Evolutionary conservation across 805 yeast genomes (phyloP).

Genomic region (Candida caryicola): DNA sequence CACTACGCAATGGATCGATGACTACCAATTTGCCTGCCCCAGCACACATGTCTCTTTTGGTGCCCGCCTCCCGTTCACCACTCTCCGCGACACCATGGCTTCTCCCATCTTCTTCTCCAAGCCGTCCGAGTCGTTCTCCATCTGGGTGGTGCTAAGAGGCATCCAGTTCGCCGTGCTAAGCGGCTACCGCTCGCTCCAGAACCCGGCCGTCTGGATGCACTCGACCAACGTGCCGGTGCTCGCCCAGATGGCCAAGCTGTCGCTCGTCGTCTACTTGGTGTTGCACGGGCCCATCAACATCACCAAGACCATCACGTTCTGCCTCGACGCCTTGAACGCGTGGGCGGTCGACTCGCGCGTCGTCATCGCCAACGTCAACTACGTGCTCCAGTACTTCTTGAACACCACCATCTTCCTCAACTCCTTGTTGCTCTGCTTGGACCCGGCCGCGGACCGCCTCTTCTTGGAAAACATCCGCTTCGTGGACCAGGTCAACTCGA

Average conservation of each 20-base stretch:
- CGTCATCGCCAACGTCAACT: constrained; percentile 8
- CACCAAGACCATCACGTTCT: constrained; percentile 2
- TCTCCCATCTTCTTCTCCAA: constrained; percentile 58
- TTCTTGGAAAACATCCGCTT: constrained; percentile 18
- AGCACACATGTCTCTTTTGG: background rate
- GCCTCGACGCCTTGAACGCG: constrained; percentile 1
- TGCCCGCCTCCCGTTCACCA: background rate
- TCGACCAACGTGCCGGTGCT: constrained; percentile 1
- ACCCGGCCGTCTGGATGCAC: constrained; percentile 24
- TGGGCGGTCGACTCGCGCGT: background rate
- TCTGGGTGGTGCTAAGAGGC: constrained; percentile 49
- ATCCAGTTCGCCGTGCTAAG: constrained; percentile 52
- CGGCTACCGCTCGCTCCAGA: constrained; percentile 43
- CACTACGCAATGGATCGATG: no score
- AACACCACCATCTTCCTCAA: constrained; percentile 18
- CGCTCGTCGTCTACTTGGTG: constrained; percentile 6
- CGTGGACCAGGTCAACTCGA: constrained; percentile 13
- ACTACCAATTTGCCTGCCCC: background rate
- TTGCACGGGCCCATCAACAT: constrained; percentile 8
- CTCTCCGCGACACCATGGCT: constrained; percentile 38
- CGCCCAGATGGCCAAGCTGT: constrained; percentile 3
- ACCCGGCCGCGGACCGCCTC: constrained; percentile 13
- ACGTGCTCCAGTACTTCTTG: constrained; percentile 15
- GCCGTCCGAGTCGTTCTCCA: constrained; percentile 55
- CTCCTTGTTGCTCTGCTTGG: constrained; percentile 16